Conservation (phyloP, 352 stramenopile species). For the Phytophthora tentaculata region DNA sequence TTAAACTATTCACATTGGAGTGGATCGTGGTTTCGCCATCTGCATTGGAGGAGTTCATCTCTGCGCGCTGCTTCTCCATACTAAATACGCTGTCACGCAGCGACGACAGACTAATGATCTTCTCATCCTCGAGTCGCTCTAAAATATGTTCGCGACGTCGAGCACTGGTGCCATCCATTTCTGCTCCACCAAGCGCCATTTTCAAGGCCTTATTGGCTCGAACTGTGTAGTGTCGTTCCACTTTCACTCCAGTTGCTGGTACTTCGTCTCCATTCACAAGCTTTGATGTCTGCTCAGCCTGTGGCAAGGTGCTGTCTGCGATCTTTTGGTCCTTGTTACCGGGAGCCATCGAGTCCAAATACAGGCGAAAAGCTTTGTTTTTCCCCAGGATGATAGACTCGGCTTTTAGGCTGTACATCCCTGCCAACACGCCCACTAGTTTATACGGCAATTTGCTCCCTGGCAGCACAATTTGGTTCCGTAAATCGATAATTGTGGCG, state of each 20-base stretch:
- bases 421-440: conserved; percentile 66
- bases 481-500: conserved; percentile 77
- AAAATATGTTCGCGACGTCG: conserved; percentile 71
- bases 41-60: conserved; percentile 19
- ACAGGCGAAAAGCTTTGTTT: conserved; percentile 83
- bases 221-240: conserved; percentile 40
- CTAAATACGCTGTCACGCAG: conserved; percentile 77
- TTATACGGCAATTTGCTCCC: conserved; percentile 85
- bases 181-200: conserved; percentile 54
- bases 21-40: conserved; percentile 11
- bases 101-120: conserved; percentile 83
- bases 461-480: conserved; percentile 72
- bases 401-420: conserved; percentile 74
- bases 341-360: conserved; percentile 44
- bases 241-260: conserved; percentile 17
- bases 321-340: conserved; percentile 11
- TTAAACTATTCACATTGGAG: conserved; percentile 24
- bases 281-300: conserved; percentile 18
- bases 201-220: conserved; percentile 67
- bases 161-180: conserved; percentile 66
- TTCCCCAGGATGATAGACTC: conserved; percentile 83
- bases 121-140: conserved; percentile 62
- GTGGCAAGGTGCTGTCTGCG: conserved; percentile 1
- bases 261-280: conserved; percentile 4
- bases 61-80: conserved; percentile 58